phyloP scores from a whole-genome alignment of 2,329 filamentous ascomycete genomes.

The Hirsutella minnesotensis region DNA sequence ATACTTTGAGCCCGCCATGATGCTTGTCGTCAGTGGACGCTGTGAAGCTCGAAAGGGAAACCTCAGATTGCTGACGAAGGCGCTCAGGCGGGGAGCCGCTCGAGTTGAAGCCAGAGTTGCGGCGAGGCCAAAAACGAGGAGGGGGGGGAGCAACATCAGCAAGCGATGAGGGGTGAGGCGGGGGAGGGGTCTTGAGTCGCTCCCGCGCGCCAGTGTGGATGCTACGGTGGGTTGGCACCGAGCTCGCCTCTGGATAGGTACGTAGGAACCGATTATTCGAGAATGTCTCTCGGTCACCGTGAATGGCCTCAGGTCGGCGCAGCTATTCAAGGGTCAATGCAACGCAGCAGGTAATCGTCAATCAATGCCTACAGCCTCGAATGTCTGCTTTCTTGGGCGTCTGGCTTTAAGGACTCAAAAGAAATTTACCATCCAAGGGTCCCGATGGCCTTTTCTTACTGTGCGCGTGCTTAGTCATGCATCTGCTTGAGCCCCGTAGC shows the following conservation, averaged over 20 bases:
- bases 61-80: conserved; percentile 42
- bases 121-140: conserved; percentile 44
- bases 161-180: conserved; percentile 36
- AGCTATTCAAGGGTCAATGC: too few relatives aligned
- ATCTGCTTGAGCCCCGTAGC: too few relatives aligned
- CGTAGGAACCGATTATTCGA: too few relatives aligned
- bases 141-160: conserved; percentile 40
- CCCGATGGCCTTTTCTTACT: too few relatives aligned
- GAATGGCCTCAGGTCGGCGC: too few relatives aligned
- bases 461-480: too few relatives aligned
- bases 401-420: too few relatives aligned
- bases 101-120: conserved; percentile 58
- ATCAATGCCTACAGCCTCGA: too few relatives aligned
- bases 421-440: too few relatives aligned
- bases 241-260: background rate
- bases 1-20: conserved; percentile 57
- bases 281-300: too few relatives aligned
- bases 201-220: conserved; percentile 15
- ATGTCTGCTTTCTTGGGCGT: too few relatives aligned
- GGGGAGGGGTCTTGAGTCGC: conserved; percentile 15
- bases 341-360: too few relatives aligned
- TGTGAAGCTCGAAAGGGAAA: background rate
- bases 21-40: conserved; percentile 30
- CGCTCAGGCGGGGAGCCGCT: conserved; percentile 44
- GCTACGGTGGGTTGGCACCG: background rate